Evolutionary conservation across 2,329 filamentous ascomycete genomes (phyloP).

Genomic region (Calonectria montana): DNA sequence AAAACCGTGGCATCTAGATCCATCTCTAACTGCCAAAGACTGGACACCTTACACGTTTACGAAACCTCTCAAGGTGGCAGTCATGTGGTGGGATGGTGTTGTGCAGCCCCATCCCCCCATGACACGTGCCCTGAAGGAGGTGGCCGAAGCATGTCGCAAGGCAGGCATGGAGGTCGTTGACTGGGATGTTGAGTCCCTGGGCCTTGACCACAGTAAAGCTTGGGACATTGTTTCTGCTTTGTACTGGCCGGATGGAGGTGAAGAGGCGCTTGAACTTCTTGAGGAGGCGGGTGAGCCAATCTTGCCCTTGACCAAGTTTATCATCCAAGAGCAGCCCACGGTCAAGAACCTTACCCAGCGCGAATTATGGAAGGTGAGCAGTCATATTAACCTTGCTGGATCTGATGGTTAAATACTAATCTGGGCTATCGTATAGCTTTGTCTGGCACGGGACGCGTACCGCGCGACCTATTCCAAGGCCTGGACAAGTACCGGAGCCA

Average conservation of each 20-base stretch:
- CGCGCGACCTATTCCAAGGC: constrained; percentile 49
- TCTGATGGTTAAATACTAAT: not conserved
- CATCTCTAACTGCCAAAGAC: constrained; percentile 44
- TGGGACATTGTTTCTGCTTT: constrained; percentile 57
- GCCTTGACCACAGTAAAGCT: constrained; percentile 65
- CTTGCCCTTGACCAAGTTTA: constrained; percentile 68
- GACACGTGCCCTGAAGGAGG: constrained; percentile 64
- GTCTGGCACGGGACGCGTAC: constrained; percentile 53
- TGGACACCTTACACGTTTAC: constrained; percentile 50
- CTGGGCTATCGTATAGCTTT: constrained; percentile 38
- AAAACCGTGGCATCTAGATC: constrained; percentile 49
- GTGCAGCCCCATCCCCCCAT: constrained; percentile 71
- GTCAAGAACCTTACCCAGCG: constrained; percentile 53
- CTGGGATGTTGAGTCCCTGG: constrained; percentile 60
- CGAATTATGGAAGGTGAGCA: constrained; percentile 53
- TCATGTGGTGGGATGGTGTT: constrained; percentile 69
- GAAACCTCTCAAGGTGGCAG: constrained; percentile 67
- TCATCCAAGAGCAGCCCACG: constrained; percentile 64
- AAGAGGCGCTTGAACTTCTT: constrained; percentile 62
- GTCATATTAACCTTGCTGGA: rapidly evolving
- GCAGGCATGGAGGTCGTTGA: constrained; percentile 67
- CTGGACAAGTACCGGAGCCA: constrained; percentile 51
- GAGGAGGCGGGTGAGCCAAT: constrained; percentile 67
- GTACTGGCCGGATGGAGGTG: constrained; percentile 71
- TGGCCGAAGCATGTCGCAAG: constrained; percentile 60